Base-by-base conservation (phyloP, 73 alveolate genomes). In the Paramecium tetraurelia region DNA sequence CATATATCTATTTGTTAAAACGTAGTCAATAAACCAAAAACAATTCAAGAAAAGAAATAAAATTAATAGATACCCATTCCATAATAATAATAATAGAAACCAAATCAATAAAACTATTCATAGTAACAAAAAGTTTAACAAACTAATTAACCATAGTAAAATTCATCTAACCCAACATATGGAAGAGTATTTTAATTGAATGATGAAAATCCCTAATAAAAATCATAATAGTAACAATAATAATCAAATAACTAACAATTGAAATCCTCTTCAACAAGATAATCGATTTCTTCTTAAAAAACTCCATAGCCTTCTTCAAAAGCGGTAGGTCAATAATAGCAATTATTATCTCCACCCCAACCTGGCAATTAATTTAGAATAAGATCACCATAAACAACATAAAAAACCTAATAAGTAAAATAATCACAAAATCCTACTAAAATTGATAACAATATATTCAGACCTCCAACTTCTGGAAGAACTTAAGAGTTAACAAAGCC, bases 1-100 rank as follows among this genome's bases (percentile, higher is more conserved):
- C 98, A 95, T 72, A 94, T 95, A 18, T 94, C 97, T 7, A 95
- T 93, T 11, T 95, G 97, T 58, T 83, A 94, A 85, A 92, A 92
- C 59, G 94, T 70, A 18, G 93, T 92, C 3, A 94, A 94, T 44
- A 95, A 93, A 58, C 97, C 97, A 7, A 94, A 94, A 59, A 95
- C 98, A 2, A 18, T 93, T 89, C 24, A 92, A 87, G 33, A 71
- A 58, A 24, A 93, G 57, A 41, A 83, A 83, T 41, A 83, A 89
- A 22, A 87, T 18, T 18, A n/a, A 53, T 20, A 53, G 0, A 1
- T 16, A 18, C 69, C 35, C 7, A 1, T 7, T 4, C 24, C 27
- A 4, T 63, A 31, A 63, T 7, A 63, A 63, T 63, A 63, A 1
- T 63, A 63, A 63, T 63, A 63, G n/a, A 3, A 59, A 29, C 14